A percentile compares a stretch with the other conserved stretches of the same genome.
Evolutionary conservation across 768 basidiomycete genomes (phyloP).

Genomic region (Macrolepiota albuminosa): DNA sequence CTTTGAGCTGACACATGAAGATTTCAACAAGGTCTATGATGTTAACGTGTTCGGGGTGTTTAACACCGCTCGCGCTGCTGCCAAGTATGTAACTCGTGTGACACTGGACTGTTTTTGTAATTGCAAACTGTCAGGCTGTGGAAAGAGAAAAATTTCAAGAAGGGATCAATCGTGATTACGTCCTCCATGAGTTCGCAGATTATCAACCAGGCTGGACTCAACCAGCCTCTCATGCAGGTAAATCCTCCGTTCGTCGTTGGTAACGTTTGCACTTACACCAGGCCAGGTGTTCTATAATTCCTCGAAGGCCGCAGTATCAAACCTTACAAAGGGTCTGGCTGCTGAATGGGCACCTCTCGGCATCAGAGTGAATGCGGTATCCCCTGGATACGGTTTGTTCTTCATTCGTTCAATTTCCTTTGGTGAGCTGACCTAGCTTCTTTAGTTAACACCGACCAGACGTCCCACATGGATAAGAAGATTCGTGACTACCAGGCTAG

Average conservation of each 20-base stretch:
- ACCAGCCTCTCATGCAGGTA: constrained; percentile 49
- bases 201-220: constrained; percentile 45
- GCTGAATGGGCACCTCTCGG: constrained; percentile 53
- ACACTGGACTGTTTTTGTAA: background rate
- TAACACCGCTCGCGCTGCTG: constrained; percentile 55
- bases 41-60: constrained; percentile 67
- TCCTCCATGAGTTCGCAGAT: constrained; percentile 67
- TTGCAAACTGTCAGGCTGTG: constrained; percentile 33
- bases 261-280: background rate
- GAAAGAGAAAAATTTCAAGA: constrained; percentile 26
- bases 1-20: constrained; percentile 46
- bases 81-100: constrained; percentile 33
- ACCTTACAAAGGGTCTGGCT: constrained; percentile 52
- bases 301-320: constrained; percentile 62
- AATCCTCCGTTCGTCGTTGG: background rate
- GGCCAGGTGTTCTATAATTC: constrained; percentile 52
- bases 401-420: background rate
- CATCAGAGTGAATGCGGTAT: constrained; percentile 58
- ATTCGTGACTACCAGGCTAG: constrained; percentile 45
- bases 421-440: background rate
- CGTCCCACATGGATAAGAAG: constrained; percentile 43
- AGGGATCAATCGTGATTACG: constrained; percentile 58
- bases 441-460: constrained; percentile 57
- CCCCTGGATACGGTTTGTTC: constrained; percentile 53
- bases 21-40: constrained; percentile 50